Conservation (phyloP, 129 eudicot genomes). For the Mikania micrantha region DNA sequence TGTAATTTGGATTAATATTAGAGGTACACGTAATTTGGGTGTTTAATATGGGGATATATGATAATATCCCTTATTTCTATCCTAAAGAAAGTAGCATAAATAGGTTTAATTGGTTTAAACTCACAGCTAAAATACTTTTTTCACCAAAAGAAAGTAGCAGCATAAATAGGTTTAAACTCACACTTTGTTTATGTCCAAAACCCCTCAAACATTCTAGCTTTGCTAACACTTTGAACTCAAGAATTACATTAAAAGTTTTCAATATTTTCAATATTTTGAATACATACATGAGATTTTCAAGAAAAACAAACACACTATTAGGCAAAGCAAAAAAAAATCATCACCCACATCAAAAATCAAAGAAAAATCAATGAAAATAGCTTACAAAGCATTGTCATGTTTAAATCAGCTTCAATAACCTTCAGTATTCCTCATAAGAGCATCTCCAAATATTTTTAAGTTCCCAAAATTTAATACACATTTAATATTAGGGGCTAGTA, state of each 20-base stretch:
- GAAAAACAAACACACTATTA: not conserved
- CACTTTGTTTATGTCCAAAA: constrained; percentile 3
- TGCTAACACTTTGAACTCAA: constrained; percentile 3
- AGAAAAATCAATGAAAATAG: not conserved
- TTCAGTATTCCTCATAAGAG: constrained; percentile 74
- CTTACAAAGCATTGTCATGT: constrained; percentile 91
- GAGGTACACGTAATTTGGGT: no score
- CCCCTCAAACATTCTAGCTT: constrained; percentile 11
- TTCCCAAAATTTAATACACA: no score
- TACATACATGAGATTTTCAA: not conserved
- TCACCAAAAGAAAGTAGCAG: not conserved
- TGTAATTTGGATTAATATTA: no score
- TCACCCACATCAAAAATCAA: constrained; percentile 10
- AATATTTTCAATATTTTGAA: constrained; percentile 4
- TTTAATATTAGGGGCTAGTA: no score
- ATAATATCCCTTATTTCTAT: no score
- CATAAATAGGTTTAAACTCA: not conserved
- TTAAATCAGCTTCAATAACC: constrained; percentile 80
- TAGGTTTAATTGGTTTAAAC: no score
- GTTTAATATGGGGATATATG: no score
- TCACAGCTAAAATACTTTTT: not conserved
- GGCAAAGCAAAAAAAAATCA: not conserved
- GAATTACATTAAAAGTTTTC: constrained; percentile 11
- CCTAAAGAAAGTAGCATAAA: no score
- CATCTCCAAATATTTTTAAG: no score